phyloP scores from a whole-genome alignment of 371 early-diverging fungal genomes.

The Encephalitozoon hellem region DNA sequence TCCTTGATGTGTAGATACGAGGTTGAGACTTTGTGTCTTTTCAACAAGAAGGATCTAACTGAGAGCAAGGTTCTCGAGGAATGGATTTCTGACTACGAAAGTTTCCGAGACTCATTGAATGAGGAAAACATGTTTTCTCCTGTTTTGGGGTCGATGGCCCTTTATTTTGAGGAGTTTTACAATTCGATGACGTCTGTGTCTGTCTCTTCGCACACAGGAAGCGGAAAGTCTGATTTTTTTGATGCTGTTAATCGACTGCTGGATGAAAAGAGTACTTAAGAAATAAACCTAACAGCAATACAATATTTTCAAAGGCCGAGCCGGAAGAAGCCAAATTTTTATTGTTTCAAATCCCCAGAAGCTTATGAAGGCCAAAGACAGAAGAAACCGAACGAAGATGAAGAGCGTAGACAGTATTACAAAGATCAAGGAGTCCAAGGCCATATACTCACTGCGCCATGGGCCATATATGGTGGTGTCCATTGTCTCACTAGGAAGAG shows the following conservation, averaged over 20 bases:
- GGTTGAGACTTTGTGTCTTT: slow-evolving; percentile 79
- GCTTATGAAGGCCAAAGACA: slow-evolving; percentile 17
- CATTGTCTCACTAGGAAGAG: slow-evolving; percentile 14
- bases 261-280: background rate
- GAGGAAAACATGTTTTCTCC: slow-evolving; percentile 66
- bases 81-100: slow-evolving; percentile 92
- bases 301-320: background rate
- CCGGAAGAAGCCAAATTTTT: background rate
- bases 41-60: slow-evolving; percentile 90
- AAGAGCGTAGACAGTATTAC: background rate
- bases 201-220: slow-evolving; percentile 82
- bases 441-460: background rate
- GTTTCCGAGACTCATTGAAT: slow-evolving; percentile 72
- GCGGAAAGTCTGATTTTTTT: slow-evolving; percentile 81
- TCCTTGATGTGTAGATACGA: slow-evolving; percentile 64
- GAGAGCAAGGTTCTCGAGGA: slow-evolving; percentile 73
- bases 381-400: slow-evolving; percentile 23
- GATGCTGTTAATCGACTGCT: slow-evolving; percentile 44
- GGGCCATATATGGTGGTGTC: slow-evolving; percentile 23
- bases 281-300: background rate
- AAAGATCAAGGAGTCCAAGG: background rate
- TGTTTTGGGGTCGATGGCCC: slow-evolving; percentile 79
- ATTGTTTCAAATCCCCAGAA: background rate
- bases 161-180: slow-evolving; percentile 96
- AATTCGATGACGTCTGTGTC: slow-evolving; percentile 67